Percentiles rank a stretch among this genome's conserved stretches.
Conservation (phyloP, 2,329 filamentous ascomycete species). For the Colletotrichum godetiae region DNA sequence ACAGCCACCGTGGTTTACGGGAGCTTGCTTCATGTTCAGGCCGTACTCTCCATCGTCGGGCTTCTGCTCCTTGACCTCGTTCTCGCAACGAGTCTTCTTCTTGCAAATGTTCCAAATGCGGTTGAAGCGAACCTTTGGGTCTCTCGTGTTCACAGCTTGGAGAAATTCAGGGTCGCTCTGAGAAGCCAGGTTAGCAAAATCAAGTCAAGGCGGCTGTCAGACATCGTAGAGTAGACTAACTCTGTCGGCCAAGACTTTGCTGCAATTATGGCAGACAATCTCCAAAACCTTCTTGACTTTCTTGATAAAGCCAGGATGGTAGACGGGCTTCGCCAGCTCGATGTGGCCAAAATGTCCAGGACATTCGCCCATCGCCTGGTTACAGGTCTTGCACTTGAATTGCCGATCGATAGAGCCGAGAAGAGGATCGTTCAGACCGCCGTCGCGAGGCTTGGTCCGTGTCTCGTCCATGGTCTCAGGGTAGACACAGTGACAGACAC, state of each 20-base stretch:
- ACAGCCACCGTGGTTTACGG: slow-evolving; percentile 85
- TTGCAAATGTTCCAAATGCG: slow-evolving; percentile 93
- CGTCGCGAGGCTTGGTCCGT: slow-evolving; percentile 88
- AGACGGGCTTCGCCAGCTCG: slow-evolving; percentile 95
- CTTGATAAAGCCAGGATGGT: slow-evolving; percentile 94
- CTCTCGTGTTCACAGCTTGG: slow-evolving; percentile 84
- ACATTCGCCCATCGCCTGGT: slow-evolving; percentile 94
- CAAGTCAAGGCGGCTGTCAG: slow-evolving; percentile 63
- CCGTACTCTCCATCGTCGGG: slow-evolving; percentile 75
- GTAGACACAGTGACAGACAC: slow-evolving; percentile 94
- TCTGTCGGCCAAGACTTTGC: slow-evolving; percentile 96
- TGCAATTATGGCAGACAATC: slow-evolving; percentile 99
- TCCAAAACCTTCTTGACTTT: slow-evolving; percentile 99
- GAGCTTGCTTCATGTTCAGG: slow-evolving; percentile 66
- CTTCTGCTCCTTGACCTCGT: slow-evolving; percentile 76
- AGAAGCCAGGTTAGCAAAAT: slow-evolving; percentile 70
- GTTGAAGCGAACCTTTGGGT: slow-evolving; percentile 95
- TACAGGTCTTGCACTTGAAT: slow-evolving; percentile 96
- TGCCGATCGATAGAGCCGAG: slow-evolving; percentile 96
- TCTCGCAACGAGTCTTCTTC: slow-evolving; percentile 85
- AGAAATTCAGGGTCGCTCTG: slow-evolving; percentile 87
- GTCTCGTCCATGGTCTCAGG: slow-evolving; percentile 99
- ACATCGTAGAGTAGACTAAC: slow-evolving; percentile 79
- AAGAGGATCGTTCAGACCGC: slow-evolving; percentile 93
- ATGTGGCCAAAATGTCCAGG: slow-evolving; percentile 99